Evolutionary conservation across 1,139 yeast genomes (phyloP).

Genomic region (Candida glucosophila): DNA sequence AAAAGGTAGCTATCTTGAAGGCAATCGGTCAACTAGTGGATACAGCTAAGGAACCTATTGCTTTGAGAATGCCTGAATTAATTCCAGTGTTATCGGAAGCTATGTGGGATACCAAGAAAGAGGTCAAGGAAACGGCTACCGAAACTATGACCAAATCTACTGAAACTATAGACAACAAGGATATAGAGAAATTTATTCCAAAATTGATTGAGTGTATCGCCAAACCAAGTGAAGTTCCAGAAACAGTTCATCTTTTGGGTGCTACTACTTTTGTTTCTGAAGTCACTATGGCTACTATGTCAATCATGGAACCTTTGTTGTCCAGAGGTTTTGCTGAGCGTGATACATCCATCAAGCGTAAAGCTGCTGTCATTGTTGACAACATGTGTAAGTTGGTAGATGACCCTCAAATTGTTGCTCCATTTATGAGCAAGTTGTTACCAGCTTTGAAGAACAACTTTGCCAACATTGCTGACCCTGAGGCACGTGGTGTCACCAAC

Average conservation of each 20-base stretch:
- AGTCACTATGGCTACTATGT: conserved; percentile 98
- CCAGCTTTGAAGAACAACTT: conserved; percentile 94
- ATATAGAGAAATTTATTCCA: conserved; percentile 98
- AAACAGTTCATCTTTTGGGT: conserved; percentile 97
- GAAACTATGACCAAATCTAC: conserved; percentile 94
- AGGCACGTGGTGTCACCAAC: conserved; percentile 96
- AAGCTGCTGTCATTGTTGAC: conserved; percentile 98
- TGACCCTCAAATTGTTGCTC: conserved; percentile 99
- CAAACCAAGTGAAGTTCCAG: conserved; percentile 94
- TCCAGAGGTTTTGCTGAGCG: conserved; percentile 99
- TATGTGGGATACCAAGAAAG: conserved; percentile 99
- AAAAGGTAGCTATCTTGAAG: conserved; percentile 85
- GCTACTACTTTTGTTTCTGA: conserved; percentile 99
- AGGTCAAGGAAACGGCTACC: conserved; percentile 94
- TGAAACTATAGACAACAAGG: conserved; percentile 98
- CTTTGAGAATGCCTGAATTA: conserved; percentile 98
- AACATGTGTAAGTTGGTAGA: conserved; percentile 99
- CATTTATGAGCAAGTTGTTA: conserved; percentile 89
- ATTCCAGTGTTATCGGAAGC: conserved; percentile 97
- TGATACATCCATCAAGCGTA: conserved; percentile 98
- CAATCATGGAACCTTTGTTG: conserved; percentile 98
- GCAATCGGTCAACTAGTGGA: conserved; percentile 85
- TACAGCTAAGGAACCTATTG: conserved; percentile 91
- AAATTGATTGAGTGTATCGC: conserved; percentile 95
- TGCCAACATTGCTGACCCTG: conserved; percentile 98